Conservation (phyloP, 1,284 basidiomycete species). For the Trametes polyzona region DNA sequence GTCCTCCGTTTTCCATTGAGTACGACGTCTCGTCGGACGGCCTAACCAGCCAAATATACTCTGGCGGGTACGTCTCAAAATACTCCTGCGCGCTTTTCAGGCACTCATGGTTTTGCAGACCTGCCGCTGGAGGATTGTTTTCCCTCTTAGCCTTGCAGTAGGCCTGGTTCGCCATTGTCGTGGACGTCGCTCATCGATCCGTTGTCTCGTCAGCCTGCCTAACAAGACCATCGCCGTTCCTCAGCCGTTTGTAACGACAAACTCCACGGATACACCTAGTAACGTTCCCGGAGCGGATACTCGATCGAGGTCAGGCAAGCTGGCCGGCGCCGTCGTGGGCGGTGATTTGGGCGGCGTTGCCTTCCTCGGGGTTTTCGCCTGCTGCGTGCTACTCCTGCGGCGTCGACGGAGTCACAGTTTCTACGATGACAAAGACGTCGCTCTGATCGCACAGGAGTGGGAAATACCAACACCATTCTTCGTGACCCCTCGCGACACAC, state of each 20-base stretch:
- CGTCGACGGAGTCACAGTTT: neutral
- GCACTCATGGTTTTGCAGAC: constrained; percentile 10
- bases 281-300: neutral
- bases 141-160: constrained; percentile 28
- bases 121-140: constrained; percentile 28
- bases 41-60: constrained; percentile 2
- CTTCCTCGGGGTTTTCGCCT: neutral
- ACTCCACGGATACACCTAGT: neutral
- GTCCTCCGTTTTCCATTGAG: constrained; percentile 19
- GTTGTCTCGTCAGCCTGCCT: neutral
- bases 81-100: neutral
- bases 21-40: constrained; percentile 24
- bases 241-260: too few relatives aligned
- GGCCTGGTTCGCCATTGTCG: neutral
- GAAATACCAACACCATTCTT: neutral
- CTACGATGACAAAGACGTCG: neutral
- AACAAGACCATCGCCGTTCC: neutral
- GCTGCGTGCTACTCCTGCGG: neutral
- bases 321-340: constrained; percentile 14
- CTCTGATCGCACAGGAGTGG: neutral
- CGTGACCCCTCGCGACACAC: neutral
- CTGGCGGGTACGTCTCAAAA: constrained; percentile 21
- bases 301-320: neutral
- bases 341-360: constrained; percentile 17
- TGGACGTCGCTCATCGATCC: neutral